Evolutionary conservation across 805 yeast species (phyloP).

Genomic region (Yamadazyma kitorensis): DNA sequence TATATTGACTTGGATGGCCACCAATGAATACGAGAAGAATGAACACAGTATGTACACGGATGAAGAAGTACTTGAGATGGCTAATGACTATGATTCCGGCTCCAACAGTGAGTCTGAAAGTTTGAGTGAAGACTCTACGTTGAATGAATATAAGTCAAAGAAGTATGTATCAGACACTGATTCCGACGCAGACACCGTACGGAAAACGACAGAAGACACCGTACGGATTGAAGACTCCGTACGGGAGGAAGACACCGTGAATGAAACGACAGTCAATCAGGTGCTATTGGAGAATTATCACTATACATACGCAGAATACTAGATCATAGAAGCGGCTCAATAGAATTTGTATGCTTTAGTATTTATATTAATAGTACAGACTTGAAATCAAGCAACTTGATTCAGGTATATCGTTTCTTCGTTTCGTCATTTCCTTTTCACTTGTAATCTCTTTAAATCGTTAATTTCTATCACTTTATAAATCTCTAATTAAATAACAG

Average conservation of each 20-base stretch:
- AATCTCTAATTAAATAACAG: not conserved
- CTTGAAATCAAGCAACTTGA: too few species aligned
- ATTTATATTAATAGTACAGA: too few species aligned
- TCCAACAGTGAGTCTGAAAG: not conserved
- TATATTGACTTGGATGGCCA: slow-evolving; percentile 15
- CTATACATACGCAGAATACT: slow-evolving; percentile 10
- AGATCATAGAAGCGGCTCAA: too few species aligned
- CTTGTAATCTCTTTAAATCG: not conserved
- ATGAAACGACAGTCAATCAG: not conserved
- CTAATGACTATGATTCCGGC: not conserved
- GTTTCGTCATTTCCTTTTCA: not conserved
- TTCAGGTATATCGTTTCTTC: not conserved
- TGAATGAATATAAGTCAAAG: slow-evolving; percentile 1
- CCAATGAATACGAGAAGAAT: slow-evolving; percentile 8
- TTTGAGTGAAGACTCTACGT: not conserved
- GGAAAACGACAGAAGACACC: not conserved
- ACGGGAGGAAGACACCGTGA: slow-evolving; percentile 1
- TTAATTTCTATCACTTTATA: not conserved
- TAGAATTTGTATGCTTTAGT: too few species aligned
- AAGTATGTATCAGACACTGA: slow-evolving; percentile 1
- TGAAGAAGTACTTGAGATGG: slow-evolving; percentile 9
- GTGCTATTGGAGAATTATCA: slow-evolving; percentile 5
- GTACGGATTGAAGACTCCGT: not conserved
- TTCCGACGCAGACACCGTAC: not conserved
- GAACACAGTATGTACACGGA: slow-evolving; percentile 8